phyloP scores from a whole-genome alignment of 2,329 filamentous ascomycete species.

The Fonsecaea pedrosoi region DNA sequence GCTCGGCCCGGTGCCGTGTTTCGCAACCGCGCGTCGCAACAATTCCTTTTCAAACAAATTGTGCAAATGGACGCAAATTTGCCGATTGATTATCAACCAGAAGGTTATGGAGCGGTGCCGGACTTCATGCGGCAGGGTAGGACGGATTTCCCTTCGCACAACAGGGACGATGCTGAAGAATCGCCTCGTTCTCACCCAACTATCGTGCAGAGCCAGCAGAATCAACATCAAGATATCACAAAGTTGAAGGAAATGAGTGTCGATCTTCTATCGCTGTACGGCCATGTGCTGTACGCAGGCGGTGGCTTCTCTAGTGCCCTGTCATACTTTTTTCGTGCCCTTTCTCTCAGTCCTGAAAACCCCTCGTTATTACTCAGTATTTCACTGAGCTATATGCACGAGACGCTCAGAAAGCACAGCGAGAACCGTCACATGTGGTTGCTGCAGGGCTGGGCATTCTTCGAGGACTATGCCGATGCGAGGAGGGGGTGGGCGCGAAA shows the following conservation, averaged over 20 bases:
- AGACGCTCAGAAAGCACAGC: constrained; percentile 84
- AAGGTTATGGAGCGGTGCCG: constrained; percentile 47
- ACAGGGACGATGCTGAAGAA: neutral
- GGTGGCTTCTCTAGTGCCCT: constrained; percentile 83
- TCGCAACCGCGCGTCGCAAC: constrained; percentile 74
- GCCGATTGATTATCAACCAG: constrained; percentile 55
- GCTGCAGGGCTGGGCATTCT: constrained; percentile 81
- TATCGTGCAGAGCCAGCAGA: constrained; percentile 20
- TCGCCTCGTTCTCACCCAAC: neutral
- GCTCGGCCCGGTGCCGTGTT: constrained; percentile 64
- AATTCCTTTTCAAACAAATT: constrained; percentile 89
- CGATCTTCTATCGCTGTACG: constrained; percentile 84
- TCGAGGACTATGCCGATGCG: constrained; percentile 74
- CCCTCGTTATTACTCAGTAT: constrained; percentile 80
- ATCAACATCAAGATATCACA: neutral
- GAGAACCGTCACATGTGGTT: constrained; percentile 90
- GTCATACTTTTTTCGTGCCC: constrained; percentile 83
- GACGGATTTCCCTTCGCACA: neutral
- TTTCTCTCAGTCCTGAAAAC: constrained; percentile 45
- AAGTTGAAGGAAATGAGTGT: constrained; percentile 69
- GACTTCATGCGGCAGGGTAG: constrained; percentile 37
- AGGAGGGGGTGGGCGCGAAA: constrained; percentile 46
- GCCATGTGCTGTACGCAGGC: constrained; percentile 83
- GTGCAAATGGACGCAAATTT: constrained; percentile 82
- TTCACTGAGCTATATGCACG: constrained; percentile 83